Evolutionary conservation across 352 stramenopile species (phyloP), one percentile per base, ranked within the genome.

Genomic region (Phytopythium montanum): DNA sequence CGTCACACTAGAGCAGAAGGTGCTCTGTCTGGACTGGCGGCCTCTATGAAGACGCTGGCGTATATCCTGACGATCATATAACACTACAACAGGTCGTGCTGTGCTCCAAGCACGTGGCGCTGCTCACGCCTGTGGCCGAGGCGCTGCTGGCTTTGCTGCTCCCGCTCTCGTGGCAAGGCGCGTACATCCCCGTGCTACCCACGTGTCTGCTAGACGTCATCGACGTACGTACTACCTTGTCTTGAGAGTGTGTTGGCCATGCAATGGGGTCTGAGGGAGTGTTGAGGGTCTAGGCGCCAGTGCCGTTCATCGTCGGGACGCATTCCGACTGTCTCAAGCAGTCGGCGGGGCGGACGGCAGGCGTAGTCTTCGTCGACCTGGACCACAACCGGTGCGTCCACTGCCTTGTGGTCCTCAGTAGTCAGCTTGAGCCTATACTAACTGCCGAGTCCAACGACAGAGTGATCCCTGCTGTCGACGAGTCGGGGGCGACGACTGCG

Each of bases 321-420:
- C 81, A 97, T 59, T 84, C 84, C 1, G 79, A 94, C 53, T 93
- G 76, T 56, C 66, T 95, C 31, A 88, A 83, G 19, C 71, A 81
- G 55, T 69, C 78, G 12, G 70, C 70, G n/a, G 62, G 69, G 29
- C 72, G 84, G 70, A 83, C 92, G 1, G 79, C 64, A 13, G 90
- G 88, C 10, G 91, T 98, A 8, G 79, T 98, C 6, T 97, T 98
- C 51, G 90, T 99, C 1, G 94, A 98, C 77, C 64, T 98, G 16
- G 95, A 99, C 65, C 80, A 93, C 51, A 97, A 98, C 59, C 73
- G 81, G 80, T 89, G 64, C 23, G 59, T 63, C 9, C 18, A 13
- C 44, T 26, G 44, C 6, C 7, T 42, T 42, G 12, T 16, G 36
- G 3, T 38, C 14, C 36, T 16, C 36, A 42, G 12, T 6, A 29